Evolutionary conservation across 768 basidiomycete species (phyloP).

Genomic region (Mycena latifolia): DNA sequence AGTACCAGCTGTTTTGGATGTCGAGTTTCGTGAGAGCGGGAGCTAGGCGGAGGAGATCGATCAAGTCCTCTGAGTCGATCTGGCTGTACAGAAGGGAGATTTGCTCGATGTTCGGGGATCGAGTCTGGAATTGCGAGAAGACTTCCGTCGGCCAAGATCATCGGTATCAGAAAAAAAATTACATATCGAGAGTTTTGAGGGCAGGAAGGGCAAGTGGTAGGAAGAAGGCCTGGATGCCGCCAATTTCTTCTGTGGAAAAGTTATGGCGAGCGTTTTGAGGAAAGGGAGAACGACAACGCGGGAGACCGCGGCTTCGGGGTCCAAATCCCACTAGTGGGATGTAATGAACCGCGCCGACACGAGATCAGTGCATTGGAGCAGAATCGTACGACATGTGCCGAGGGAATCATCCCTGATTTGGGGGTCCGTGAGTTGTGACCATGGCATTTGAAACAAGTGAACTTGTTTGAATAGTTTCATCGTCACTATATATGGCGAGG

Average conservation of each 20-base stretch:
- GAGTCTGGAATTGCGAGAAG: conserved; percentile 7
- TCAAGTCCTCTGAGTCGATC: neutral
- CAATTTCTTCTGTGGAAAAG: neutral
- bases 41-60: conserved; percentile 1
- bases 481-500: neutral
- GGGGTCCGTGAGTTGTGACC: conserved; percentile 14
- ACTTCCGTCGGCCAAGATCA: conserved; percentile 7
- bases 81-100: neutral
- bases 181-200: neutral
- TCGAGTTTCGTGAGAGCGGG: neutral
- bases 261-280: neutral
- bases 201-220: no score
- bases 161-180: neutral
- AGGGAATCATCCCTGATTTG: neutral
- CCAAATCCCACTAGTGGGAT: neutral
- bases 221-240: conserved; percentile 9
- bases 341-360: conserved; percentile 1
- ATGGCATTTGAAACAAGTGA: conserved; percentile 5
- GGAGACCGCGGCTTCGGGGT: neutral
- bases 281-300: conserved; percentile 13
- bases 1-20: neutral
- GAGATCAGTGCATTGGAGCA: conserved; percentile 17
- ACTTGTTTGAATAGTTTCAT: neutral
- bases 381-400: neutral
- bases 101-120: conserved; percentile 5